phyloP scores from a whole-genome alignment of 2,329 filamentous ascomycete species.

The Aspergillus sergii region DNA sequence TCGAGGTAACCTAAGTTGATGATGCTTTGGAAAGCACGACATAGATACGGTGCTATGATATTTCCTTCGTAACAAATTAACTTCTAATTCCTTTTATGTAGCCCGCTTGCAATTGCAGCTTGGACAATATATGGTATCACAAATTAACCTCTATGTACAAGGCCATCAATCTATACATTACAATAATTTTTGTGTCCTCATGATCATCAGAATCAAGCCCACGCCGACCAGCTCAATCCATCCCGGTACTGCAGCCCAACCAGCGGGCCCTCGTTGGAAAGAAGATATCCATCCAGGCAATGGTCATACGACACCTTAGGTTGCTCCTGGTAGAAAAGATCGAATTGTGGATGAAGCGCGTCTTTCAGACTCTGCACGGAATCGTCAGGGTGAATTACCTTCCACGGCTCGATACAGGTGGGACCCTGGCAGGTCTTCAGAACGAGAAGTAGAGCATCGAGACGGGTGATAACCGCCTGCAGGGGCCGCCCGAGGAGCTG shows the following conservation, averaged over 20 bases:
- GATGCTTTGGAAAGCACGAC: too few relatives aligned
- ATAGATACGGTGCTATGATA: background rate
- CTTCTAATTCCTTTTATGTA: background rate
- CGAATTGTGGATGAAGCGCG: slow-evolving; percentile 33
- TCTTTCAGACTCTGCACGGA: slow-evolving; percentile 34
- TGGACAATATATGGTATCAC: background rate
- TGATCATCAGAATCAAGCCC: slow-evolving; percentile 8
- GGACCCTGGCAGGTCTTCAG: slow-evolving; percentile 42
- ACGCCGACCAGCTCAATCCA: slow-evolving; percentile 22
- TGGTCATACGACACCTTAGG: slow-evolving; percentile 36
- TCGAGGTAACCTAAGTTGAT: too few relatives aligned
- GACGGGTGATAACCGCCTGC: slow-evolving; percentile 25
- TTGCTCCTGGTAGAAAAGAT: slow-evolving; percentile 36
- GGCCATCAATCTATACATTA: background rate
- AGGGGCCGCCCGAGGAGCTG: slow-evolving; percentile 27
- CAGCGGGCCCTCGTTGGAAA: slow-evolving; percentile 40
- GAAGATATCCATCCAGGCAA: slow-evolving; percentile 40
- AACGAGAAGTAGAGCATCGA: slow-evolving; percentile 42
- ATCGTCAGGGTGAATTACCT: slow-evolving; percentile 34
- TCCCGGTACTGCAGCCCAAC: slow-evolving; percentile 17
- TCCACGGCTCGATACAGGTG: slow-evolving; percentile 41
- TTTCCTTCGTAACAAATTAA: background rate
- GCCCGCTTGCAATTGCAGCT: background rate
- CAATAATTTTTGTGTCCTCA: background rate
- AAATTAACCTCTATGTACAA: background rate